phyloP scores from a whole-genome alignment of 2,329 filamentous ascomycete species.

The Phialocephala sp. region DNA sequence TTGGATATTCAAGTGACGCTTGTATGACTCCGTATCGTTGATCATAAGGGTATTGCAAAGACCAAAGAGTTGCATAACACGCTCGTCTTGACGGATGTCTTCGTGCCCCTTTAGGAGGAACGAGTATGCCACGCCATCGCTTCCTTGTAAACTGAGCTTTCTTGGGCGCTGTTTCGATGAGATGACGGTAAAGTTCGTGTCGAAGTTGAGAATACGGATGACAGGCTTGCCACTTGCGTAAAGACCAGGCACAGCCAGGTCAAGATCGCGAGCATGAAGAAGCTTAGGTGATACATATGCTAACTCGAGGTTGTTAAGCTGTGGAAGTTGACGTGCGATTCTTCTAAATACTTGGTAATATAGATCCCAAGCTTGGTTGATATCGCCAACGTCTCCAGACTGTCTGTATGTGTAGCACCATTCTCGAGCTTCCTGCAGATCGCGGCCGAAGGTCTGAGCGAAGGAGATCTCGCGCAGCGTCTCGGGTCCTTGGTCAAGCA shows the following conservation, averaged over 20 bases:
- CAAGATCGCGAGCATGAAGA: constrained; percentile 81
- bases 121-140: constrained; percentile 85
- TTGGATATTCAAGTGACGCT: constrained; percentile 95
- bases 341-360: constrained; percentile 99
- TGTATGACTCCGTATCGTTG: constrained; percentile 95
- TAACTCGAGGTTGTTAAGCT: constrained; percentile 89
- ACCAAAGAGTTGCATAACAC: constrained; percentile 99
- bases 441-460: constrained; percentile 93
- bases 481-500: constrained; percentile 88
- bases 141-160: constrained; percentile 86
- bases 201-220: constrained; percentile 86
- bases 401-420: constrained; percentile 93
- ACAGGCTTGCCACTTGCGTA: constrained; percentile 81
- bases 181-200: constrained; percentile 88
- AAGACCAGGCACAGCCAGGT: constrained; percentile 93
- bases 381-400: constrained; percentile 88
- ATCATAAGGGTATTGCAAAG: constrained; percentile 94
- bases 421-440: constrained; percentile 91
- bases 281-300: constrained; percentile 97
- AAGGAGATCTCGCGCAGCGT: constrained; percentile 97
- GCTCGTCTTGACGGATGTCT: constrained; percentile 97
- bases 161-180: constrained; percentile 95
- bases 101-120: constrained; percentile 98
- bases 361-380: constrained; percentile 98
- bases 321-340: constrained; percentile 90